Percentiles rank a stretch among this genome's conserved stretches.
Evolutionary conservation across 257 asterid genomes (phyloP).

Genomic region (Salvia miltiorrhiza): DNA sequence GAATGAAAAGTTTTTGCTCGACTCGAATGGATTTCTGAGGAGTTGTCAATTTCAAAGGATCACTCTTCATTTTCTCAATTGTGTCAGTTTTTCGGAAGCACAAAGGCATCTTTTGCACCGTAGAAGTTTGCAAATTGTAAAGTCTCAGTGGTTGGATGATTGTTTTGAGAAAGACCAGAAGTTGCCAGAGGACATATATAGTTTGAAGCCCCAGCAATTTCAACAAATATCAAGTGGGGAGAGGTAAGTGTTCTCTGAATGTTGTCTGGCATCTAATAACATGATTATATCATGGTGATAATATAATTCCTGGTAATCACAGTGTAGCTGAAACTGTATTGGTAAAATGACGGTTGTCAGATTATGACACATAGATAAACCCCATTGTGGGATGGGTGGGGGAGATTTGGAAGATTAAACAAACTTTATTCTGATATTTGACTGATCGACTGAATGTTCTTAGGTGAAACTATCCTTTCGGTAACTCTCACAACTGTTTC

Average conservation of each 20-base stretch:
- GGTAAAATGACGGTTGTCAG: not conserved
- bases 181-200: constrained; percentile 59
- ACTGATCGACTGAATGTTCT: not conserved
- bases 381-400: not conserved
- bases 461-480: not conserved
- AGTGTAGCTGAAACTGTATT: not conserved
- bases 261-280: constrained; percentile 3
- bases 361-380: not conserved
- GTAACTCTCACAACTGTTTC: not conserved
- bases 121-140: constrained; percentile 55
- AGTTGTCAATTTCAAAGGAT: not conserved
- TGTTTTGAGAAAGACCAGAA: constrained; percentile 53
- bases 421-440: not conserved
- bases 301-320: not conserved
- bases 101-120: constrained; percentile 47
- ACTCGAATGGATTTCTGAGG: not conserved
- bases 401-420: not conserved
- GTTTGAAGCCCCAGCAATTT: constrained; percentile 50
- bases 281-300: not conserved
- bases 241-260: constrained; percentile 39
- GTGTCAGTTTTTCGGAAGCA: constrained; percentile 59
- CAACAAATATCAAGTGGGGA: constrained; percentile 37
- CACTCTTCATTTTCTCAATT: constrained; percentile 7
- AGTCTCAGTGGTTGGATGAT: constrained; percentile 82
- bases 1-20: not conserved